Percentiles rank a stretch among this genome's conserved stretches.
These are phyloP conservation scores for Loxodes magnus DNA, from an alignment of 73 alveolate species.

Conservation along the genomic window DNA sequence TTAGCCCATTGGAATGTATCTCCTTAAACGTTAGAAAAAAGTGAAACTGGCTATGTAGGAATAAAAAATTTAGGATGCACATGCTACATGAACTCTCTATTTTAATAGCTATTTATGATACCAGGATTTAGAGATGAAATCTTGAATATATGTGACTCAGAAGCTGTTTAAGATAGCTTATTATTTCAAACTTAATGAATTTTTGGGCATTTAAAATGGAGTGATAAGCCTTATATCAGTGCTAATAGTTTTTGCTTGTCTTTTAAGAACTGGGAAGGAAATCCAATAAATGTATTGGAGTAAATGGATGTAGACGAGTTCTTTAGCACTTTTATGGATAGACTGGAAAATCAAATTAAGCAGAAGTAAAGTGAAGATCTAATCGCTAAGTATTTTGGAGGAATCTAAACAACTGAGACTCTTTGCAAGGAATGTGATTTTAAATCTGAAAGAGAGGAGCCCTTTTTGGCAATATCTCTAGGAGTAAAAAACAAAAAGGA, in stretches of 20 bases:
- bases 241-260: constrained; percentile 2
- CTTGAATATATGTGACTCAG: constrained; percentile 21
- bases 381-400: constrained; percentile 67
- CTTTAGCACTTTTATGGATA: constrained; percentile 77
- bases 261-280: constrained; percentile 54
- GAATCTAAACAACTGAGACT: constrained; percentile 74
- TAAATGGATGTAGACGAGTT: constrained; percentile 93
- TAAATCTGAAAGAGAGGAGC: constrained; percentile 72
- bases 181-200: neutral
- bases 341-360: constrained; percentile 56
- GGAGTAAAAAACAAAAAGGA: constrained; percentile 57
- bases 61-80: constrained; percentile 79
- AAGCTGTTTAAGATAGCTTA: constrained; percentile 2
- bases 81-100: constrained; percentile 76
- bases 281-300: constrained; percentile 64
- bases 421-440: constrained; percentile 72
- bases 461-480: constrained; percentile 6
- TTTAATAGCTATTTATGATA: constrained; percentile 62
- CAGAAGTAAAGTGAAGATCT: constrained; percentile 20
- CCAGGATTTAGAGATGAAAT: constrained; percentile 56
- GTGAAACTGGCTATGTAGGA: constrained; percentile 60
- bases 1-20: constrained; percentile 33
- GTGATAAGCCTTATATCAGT: neutral
- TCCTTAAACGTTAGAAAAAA: constrained; percentile 28
- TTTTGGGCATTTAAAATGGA: neutral